These are phyloP conservation scores for Phalaenopsis equestris DNA, from an alignment of 106 monocot genomes.

Conservation along the genomic window DNA sequence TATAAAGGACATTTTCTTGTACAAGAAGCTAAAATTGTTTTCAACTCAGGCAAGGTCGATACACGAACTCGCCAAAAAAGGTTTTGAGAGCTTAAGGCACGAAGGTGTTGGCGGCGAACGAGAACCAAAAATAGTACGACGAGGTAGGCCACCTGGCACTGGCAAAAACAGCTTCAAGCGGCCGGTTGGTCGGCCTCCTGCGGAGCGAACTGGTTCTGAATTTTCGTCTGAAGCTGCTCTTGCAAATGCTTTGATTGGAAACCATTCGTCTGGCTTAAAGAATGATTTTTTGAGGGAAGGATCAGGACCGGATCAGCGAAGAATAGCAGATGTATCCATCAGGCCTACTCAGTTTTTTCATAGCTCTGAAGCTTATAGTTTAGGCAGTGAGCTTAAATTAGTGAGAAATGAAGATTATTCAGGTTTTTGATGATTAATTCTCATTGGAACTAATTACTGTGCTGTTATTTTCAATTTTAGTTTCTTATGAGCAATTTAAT, in stretches of 20 bases:
- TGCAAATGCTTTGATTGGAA: slow-evolving; percentile 34
- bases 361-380: slow-evolving; percentile 18
- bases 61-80: slow-evolving; percentile 80
- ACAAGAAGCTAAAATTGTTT: background rate
- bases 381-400: slow-evolving; percentile 21
- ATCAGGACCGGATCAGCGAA: slow-evolving; percentile 15
- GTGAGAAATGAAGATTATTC: slow-evolving; percentile 56
- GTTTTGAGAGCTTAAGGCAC: slow-evolving; percentile 85
- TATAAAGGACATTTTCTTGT: background rate
- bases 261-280: slow-evolving; percentile 18
- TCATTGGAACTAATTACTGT: background rate
- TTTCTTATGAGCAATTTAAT: background rate
- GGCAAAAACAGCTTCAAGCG: slow-evolving; percentile 42
- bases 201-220: slow-evolving; percentile 35
- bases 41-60: slow-evolving; percentile 70
- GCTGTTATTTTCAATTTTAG: background rate
- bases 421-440: slow-evolving; percentile 26
- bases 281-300: slow-evolving; percentile 36
- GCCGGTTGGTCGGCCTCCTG: slow-evolving; percentile 31
- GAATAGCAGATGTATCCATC: slow-evolving; percentile 8
- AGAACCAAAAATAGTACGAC: slow-evolving; percentile 46
- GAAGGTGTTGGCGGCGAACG: slow-evolving; percentile 55
- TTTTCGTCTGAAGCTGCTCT: slow-evolving; percentile 29
- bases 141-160: slow-evolving; percentile 75
- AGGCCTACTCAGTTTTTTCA: slow-evolving; percentile 19